These are phyloP conservation scores for Russula dissimulans DNA, from an alignment of 768 basidiomycete species.

Conservation along the genomic window DNA sequence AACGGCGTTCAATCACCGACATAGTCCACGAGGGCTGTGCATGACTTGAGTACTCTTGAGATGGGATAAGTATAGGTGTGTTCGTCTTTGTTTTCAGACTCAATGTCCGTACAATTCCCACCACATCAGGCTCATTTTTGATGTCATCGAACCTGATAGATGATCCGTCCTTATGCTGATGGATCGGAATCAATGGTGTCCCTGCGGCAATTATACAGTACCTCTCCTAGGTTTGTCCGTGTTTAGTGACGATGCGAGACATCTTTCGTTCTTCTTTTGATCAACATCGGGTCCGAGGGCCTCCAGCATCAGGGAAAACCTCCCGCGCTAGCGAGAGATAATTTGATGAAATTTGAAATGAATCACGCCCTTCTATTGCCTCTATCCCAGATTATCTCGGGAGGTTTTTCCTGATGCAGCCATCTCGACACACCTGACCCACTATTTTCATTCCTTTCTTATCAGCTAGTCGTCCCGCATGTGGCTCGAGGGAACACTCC, in stretches of 20 bases:
- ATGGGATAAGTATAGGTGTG: background rate
- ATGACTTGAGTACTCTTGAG: background rate
- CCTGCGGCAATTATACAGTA: constrained; percentile 1
- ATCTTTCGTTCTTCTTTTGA: background rate
- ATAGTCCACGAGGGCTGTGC: constrained; percentile 23
- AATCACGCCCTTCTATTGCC: too few species aligned
- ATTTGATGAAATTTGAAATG: too few species aligned
- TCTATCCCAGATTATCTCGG: too few species aligned
- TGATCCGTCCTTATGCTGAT: background rate
- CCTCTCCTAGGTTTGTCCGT: background rate
- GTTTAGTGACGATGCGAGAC: background rate
- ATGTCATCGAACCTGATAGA: background rate
- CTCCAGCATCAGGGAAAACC: too few species aligned
- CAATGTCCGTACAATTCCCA: background rate
- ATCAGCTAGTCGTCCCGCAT: background rate
- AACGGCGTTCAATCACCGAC: constrained; percentile 51
- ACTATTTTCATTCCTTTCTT: background rate
- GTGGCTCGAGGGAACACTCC: background rate
- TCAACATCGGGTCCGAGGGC: background rate
- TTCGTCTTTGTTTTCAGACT: too few species aligned
- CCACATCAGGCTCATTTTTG: background rate
- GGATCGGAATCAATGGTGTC: background rate
- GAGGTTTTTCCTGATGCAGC: too few species aligned
- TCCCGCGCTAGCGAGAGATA: too few species aligned
- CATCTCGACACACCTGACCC: background rate